A percentile compares a stretch with the other conserved stretches of the same genome.
Conservation (phyloP, 1,284 basidiomycete species). For the Laetiporus sulphureus region DNA sequence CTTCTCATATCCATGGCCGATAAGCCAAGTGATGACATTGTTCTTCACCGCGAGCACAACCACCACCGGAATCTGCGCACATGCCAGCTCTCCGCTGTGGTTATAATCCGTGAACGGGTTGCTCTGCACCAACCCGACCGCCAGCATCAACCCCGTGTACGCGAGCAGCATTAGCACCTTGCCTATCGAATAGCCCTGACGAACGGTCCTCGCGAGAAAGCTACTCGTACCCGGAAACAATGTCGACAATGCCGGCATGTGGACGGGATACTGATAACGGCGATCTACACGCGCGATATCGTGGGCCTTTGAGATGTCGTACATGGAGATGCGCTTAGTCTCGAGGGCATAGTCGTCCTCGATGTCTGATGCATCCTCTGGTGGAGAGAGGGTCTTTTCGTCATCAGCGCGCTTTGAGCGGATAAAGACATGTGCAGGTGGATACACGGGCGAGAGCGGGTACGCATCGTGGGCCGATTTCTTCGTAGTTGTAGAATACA, state of each 20-base stretch:
- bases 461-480: background rate
- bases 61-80: conserved; percentile 67
- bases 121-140: conserved; percentile 42
- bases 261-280: too few species aligned
- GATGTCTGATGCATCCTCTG: too few species aligned
- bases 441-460: background rate
- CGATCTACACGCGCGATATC: too few species aligned
- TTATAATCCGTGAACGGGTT: conserved; percentile 46
- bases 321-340: too few species aligned
- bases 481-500: background rate
- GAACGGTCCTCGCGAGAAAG: conserved; percentile 1
- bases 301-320: too few species aligned
- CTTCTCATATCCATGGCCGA: conserved; percentile 72
- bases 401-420: too few species aligned
- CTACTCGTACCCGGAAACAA: conserved; percentile 1
- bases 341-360: too few species aligned
- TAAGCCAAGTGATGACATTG: conserved; percentile 53
- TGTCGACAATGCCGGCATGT: conserved; percentile 4
- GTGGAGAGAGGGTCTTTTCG: too few species aligned
- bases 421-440: too few species aligned
- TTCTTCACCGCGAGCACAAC: conserved; percentile 70
- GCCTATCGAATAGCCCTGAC: conserved; percentile 22
- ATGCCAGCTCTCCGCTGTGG: conserved; percentile 55
- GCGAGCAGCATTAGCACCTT: conserved; percentile 40
- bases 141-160: conserved; percentile 45